Evolutionary conservation across 2,329 filamentous ascomycete species (phyloP), one percentile per base, ranked within the genome.

Genomic region (Clarireedia homoeocarpa): DNA sequence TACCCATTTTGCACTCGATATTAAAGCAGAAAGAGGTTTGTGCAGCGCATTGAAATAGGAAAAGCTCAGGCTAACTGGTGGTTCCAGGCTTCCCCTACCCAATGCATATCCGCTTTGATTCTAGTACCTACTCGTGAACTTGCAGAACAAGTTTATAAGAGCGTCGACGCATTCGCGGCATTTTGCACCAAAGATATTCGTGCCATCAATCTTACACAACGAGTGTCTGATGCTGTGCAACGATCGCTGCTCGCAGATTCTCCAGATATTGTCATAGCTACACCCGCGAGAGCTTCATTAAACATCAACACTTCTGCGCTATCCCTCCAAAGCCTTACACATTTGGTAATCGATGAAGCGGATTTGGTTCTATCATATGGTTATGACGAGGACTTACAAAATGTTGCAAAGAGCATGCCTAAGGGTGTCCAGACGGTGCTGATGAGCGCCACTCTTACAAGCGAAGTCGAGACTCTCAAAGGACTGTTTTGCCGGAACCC

Each of bases 51-150:
- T 99, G 55, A 88, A 86, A 69, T 82, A 83, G 63, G 96, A 96
- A 73, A 73, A 80, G 64, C 82, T 85, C 20, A 17, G 39, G 15
- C 6, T 42, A 42, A 47, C 48, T 56, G 15, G 53, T 36, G 27
- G 9, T 51, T 53, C 30, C 55, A 84, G 75, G 74, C 75, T 53
- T 76, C 80, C 54, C 68, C 77, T 9, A 70, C 74, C 1, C 74
- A 79, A 46, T 76, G 71, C 55, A 91, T 84, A 4, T 82, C 88
- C 3, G 85, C 84, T n/a, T 81, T 99, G 20, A 88, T 99, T 57
- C 84, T 99, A 14, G 91, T 97, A 1, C 94, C 94, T 2, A 97
- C 94, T 3, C 86, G 90, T 71, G 94, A 99, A 72, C 85, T 99
- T 55, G 92, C 92, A 59, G 88, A 92, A 59, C 94, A 99, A 72